These are phyloP conservation scores for Aspergillus viridinutans DNA, from an alignment of 2,329 filamentous ascomycete genomes.

Conservation along the genomic window DNA sequence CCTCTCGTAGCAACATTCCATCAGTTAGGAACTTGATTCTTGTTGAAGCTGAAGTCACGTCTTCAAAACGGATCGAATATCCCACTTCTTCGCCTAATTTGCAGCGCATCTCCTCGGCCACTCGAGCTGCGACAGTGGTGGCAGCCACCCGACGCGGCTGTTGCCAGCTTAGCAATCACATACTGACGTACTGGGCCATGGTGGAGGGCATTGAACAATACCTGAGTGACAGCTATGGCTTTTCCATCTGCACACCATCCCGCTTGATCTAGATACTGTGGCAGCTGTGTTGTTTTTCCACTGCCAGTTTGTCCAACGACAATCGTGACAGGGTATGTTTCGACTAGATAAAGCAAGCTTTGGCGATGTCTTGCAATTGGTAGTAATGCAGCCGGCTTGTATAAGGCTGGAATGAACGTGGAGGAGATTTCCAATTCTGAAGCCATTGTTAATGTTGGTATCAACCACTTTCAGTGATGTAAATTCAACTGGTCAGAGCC, in stretches of 20 bases:
- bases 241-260: conserved; percentile 87
- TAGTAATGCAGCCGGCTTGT: conserved; percentile 78
- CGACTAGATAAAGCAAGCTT: conserved; percentile 77
- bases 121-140: conserved; percentile 80
- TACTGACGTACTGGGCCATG: neutral
- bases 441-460: conserved; percentile 30
- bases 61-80: conserved; percentile 88
- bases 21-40: conserved; percentile 95
- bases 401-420: conserved; percentile 69
- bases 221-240: conserved; percentile 84
- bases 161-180: conserved; percentile 5
- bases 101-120: conserved; percentile 84
- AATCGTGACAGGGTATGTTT: conserved; percentile 78
- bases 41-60: conserved; percentile 79
- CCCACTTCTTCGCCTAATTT: conserved; percentile 86
- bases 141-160: conserved; percentile 87
- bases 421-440: conserved; percentile 43
- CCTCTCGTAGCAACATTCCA: conserved; percentile 84
- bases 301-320: conserved; percentile 92
- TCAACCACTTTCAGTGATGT: neutral
- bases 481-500: neutral
- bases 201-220: conserved; percentile 42
- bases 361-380: conserved; percentile 83
- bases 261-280: conserved; percentile 80
- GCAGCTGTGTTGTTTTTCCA: conserved; percentile 93